Percentiles rank a stretch among this genome's conserved stretches.
These are phyloP conservation scores for Trifolium repens DNA, from an alignment of 306 rosid genomes.

Conservation along the genomic window DNA sequence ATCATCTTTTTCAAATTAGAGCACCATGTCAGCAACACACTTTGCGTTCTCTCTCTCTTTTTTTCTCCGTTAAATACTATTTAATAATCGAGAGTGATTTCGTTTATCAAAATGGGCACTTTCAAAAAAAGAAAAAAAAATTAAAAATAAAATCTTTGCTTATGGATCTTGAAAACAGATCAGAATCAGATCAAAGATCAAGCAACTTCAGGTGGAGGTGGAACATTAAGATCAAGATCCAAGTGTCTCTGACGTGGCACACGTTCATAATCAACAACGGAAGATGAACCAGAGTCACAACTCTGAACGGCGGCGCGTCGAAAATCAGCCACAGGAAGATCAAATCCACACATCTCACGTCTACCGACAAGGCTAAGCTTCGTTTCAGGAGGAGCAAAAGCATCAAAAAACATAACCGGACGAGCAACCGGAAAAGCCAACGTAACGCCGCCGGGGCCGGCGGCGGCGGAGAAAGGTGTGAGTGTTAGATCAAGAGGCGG, in stretches of 20 bases:
- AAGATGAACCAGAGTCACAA: conserved; percentile 53
- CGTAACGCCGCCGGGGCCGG: background rate
- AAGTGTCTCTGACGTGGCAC: conserved; percentile 41
- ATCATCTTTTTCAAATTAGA: conserved; percentile 32
- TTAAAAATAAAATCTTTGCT: conserved; percentile 14
- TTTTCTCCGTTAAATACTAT: background rate
- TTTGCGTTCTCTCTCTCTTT: background rate
- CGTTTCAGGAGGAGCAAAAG: conserved; percentile 51
- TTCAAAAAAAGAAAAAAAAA: background rate
- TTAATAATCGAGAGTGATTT: conserved; percentile 23
- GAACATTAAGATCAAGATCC: conserved; percentile 76
- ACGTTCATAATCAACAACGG: conserved; percentile 55
- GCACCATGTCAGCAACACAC: conserved; percentile 44
- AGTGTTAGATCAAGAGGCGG: conserved; percentile 56
- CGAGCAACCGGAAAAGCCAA: conserved; percentile 44
- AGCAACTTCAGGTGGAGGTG: conserved; percentile 68
- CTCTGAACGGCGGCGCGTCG: conserved; percentile 41
- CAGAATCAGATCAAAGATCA: conserved; percentile 31
- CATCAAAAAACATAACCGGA: conserved; percentile 60
- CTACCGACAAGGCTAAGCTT: conserved; percentile 13
- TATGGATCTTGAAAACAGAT: conserved; percentile 2
- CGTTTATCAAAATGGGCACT: conserved; percentile 30
- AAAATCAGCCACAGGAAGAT: conserved; percentile 23
- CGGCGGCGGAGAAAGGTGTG: conserved; percentile 31
- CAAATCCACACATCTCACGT: conserved; percentile 53